These are phyloP conservation scores for Phytopythium chamaehyphon DNA, from an alignment of 352 stramenopile genomes.

Conservation along the genomic window DNA sequence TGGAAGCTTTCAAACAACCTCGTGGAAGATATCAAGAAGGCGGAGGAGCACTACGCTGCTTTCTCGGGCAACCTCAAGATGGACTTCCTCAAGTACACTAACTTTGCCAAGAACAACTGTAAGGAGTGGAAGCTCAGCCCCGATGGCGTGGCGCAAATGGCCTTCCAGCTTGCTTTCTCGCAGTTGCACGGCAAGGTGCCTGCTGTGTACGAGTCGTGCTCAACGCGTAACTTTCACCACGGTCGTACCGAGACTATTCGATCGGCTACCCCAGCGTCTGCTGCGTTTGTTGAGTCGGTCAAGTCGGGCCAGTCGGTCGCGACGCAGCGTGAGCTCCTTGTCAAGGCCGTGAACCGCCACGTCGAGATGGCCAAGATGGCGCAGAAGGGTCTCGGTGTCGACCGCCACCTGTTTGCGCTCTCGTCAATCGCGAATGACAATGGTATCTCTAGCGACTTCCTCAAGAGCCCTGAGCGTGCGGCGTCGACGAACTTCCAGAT, in stretches of 20 bases:
- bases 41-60: constrained; percentile 58
- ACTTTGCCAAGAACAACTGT: constrained; percentile 89
- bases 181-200: constrained; percentile 70
- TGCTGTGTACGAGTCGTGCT: constrained; percentile 91
- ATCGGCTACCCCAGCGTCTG: constrained; percentile 66
- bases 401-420: constrained; percentile 85
- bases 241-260: constrained; percentile 92
- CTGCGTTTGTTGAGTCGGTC: constrained; percentile 67
- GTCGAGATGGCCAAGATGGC: constrained; percentile 89
- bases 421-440: constrained; percentile 62
- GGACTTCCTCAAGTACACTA: constrained; percentile 80
- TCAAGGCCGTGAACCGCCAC: constrained; percentile 75
- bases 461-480: constrained; percentile 70
- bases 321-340: constrained; percentile 60
- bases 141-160: constrained; percentile 90
- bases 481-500: constrained; percentile 86
- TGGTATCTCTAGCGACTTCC: constrained; percentile 67
- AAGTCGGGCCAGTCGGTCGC: constrained; percentile 29
- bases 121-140: constrained; percentile 91
- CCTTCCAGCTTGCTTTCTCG: constrained; percentile 88
- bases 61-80: constrained; percentile 68
- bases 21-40: constrained; percentile 68
- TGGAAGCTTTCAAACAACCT: constrained; percentile 82
- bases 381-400: constrained; percentile 80
- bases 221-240: constrained; percentile 88